phyloP scores from a whole-genome alignment of 495 filamentous ascomycete species.

The Aspergillus ellipticus region DNA sequence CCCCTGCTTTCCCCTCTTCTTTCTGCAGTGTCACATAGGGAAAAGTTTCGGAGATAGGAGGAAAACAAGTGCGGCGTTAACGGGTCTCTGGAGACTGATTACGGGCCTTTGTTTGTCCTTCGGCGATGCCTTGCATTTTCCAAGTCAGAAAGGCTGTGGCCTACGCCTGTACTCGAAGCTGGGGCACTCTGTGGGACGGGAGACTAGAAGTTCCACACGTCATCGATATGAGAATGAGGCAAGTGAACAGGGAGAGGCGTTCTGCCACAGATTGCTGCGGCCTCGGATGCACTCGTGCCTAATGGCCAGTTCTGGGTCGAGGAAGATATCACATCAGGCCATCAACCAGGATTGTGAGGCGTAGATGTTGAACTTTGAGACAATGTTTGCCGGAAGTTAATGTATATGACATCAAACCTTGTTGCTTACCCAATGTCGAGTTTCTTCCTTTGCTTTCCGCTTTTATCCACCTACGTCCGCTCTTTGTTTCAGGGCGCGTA shows the following conservation, averaged over 20 bases:
- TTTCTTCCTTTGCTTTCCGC: background rate
- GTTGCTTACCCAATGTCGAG: background rate
- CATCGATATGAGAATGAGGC: background rate
- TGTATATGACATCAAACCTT: background rate
- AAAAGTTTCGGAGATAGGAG: slow-evolving; percentile 1
- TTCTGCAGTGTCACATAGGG: slow-evolving; percentile 7
- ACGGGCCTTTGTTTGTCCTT: slow-evolving; percentile 6
- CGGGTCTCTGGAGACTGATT: slow-evolving; percentile 13
- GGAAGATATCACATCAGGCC: background rate
- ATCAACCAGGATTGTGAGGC: slow-evolving; percentile 5
- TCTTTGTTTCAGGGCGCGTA: background rate
- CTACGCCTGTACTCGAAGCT: background rate
- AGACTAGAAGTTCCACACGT: background rate
- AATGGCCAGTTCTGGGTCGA: slow-evolving; percentile 4
- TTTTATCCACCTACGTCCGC: background rate
- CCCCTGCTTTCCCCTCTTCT: background rate
- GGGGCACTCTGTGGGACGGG: background rate
- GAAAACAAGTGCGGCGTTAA: slow-evolving; percentile 10
- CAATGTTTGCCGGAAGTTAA: slow-evolving; percentile 1
- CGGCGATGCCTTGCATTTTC: background rate
- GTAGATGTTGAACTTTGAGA: slow-evolving; percentile 2
- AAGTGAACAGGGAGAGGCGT: background rate
- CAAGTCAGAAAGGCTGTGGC: background rate
- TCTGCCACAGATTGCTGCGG: background rate
- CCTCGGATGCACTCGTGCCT: slow-evolving; percentile 14